Evolutionary conservation across 306 rosid species (phyloP).

Genomic region (Nissolia schottii): DNA sequence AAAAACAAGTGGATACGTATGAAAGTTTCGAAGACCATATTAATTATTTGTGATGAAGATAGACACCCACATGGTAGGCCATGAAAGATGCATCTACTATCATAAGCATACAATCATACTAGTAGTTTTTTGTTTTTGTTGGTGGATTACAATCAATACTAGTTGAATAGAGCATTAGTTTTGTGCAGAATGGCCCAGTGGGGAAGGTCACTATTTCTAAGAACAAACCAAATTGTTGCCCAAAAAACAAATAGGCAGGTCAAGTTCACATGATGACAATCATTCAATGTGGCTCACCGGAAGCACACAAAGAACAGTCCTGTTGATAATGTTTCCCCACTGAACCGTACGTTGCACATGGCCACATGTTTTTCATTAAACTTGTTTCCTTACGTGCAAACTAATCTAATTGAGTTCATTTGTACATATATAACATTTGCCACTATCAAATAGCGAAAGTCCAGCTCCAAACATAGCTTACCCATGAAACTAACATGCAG

Average conservation of each 20-base stretch:
- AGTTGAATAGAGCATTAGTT: neutral
- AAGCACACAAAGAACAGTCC: neutral
- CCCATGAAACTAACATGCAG: neutral
- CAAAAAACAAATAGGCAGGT: neutral
- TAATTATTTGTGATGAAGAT: neutral
- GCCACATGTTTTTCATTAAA: slow-evolving; percentile 10
- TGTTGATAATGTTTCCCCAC: neutral
- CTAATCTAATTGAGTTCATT: neutral
- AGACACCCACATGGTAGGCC: neutral
- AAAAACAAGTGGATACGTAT: neutral
- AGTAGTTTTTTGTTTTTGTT: neutral
- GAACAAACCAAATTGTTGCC: neutral
- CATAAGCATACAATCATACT: neutral
- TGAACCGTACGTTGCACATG: neutral
- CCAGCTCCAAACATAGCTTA: neutral
- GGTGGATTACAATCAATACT: neutral
- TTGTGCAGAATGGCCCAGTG: neutral
- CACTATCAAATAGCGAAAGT: neutral
- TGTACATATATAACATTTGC: neutral
- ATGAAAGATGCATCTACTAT: too few relatives aligned
- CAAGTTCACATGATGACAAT: slow-evolving; percentile 35
- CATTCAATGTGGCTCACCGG: slow-evolving; percentile 16
- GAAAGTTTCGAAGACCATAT: neutral
- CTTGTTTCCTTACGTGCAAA: neutral
- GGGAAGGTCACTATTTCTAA: neutral